Percentiles rank a stretch among this genome's conserved stretches.
Evolutionary conservation across 495 filamentous ascomycete species (phyloP).

Genomic region (Xylaria nigripes): DNA sequence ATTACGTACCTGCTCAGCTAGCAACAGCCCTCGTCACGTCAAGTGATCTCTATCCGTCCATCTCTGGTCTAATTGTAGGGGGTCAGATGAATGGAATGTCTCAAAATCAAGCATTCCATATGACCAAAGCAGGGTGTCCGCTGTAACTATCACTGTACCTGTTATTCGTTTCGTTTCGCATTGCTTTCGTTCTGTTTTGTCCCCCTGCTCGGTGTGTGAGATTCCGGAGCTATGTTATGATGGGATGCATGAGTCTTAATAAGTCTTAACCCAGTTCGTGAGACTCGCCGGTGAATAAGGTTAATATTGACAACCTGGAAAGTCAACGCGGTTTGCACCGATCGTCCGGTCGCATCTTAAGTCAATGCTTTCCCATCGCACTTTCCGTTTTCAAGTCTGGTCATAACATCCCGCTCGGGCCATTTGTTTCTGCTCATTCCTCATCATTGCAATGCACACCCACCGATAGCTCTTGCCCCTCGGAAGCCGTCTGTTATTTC

Average conservation of each 20-base stretch:
- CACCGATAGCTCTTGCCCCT: not conserved
- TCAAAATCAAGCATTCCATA: not conserved
- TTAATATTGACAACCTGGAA: not conserved
- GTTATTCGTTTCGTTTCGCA: not conserved
- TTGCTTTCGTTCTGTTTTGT: not conserved
- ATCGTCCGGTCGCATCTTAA: not conserved
- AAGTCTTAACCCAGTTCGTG: not conserved
- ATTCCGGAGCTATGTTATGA: not conserved
- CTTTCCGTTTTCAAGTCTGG: not conserved
- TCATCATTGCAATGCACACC: not conserved
- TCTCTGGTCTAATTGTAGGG: not conserved
- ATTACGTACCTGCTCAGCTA: not conserved
- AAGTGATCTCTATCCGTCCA: conserved; percentile 6
- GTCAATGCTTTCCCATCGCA: not conserved
- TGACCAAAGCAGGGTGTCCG: not conserved
- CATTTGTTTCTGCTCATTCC: not conserved
- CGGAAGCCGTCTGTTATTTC: too few relatives aligned
- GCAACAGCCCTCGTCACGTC: conserved; percentile 5
- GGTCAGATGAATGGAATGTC: not conserved
- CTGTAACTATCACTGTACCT: not conserved
- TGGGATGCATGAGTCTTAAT: not conserved
- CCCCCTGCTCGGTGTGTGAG: not conserved
- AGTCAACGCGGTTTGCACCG: not conserved
- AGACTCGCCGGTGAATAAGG: not conserved
- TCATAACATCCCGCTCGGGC: not conserved